Evolutionary conservation across 2,329 filamentous ascomycete genomes (phyloP).

Genomic region (Talaromyces piceae): DNA sequence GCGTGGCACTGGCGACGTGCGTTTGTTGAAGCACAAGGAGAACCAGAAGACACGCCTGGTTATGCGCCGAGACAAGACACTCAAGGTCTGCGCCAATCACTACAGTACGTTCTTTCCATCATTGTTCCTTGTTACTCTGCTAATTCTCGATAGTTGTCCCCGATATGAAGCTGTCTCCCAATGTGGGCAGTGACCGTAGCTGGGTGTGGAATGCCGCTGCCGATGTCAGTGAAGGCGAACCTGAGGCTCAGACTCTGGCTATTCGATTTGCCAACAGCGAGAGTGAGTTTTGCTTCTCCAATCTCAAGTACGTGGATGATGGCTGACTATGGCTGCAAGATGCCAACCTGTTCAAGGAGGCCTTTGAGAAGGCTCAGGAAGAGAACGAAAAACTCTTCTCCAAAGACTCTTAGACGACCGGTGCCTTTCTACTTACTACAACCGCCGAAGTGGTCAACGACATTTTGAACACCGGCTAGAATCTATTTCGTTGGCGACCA

Average conservation of each 20-base stretch:
- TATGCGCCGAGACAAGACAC: constrained; percentile 98
- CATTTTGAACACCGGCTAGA: neutral
- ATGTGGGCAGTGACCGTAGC: constrained; percentile 94
- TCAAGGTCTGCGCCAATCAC: constrained; percentile 99
- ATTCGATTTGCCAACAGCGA: constrained; percentile 98
- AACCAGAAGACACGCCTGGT: constrained; percentile 96
- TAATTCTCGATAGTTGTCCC: constrained; percentile 62
- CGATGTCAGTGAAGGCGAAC: constrained; percentile 96
- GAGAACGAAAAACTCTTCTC: constrained; percentile 86
- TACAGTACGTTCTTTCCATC: constrained; percentile 62
- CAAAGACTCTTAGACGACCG: constrained; percentile 38
- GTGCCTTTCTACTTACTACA: neutral
- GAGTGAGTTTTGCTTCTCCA: constrained; percentile 53
- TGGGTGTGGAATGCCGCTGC: constrained; percentile 99
- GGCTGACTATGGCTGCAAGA: constrained; percentile 48
- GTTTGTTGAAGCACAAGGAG: constrained; percentile 97
- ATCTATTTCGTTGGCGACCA: constrained; percentile 1
- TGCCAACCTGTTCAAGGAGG: constrained; percentile 95
- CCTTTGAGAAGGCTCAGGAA: constrained; percentile 93
- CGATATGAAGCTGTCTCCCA: constrained; percentile 98
- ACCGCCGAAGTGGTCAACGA: neutral
- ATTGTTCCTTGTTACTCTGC: neutral
- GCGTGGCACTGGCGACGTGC: constrained; percentile 92
- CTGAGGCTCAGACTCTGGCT: constrained; percentile 89
- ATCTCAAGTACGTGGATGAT: neutral